phyloP scores from a whole-genome alignment of 495 filamentous ascomycete species.

The Pseudevernia furfuracea region DNA sequence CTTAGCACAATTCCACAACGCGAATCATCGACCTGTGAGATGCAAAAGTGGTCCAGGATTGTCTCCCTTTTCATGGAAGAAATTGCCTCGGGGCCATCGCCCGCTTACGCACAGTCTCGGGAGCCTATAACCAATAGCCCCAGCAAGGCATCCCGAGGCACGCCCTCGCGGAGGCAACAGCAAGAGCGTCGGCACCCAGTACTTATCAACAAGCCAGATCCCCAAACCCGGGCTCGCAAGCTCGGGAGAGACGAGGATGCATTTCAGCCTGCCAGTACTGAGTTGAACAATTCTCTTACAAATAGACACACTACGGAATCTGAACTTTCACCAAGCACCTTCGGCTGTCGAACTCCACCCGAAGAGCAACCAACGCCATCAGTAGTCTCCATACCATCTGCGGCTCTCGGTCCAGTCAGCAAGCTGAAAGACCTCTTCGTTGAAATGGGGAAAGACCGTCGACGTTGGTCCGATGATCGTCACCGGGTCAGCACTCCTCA shows the following conservation, averaged over 20 bases:
- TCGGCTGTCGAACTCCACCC: background rate
- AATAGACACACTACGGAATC: background rate
- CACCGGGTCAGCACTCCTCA: background rate
- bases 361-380: slow-evolving; percentile 1
- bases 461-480: slow-evolving; percentile 1
- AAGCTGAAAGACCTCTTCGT: background rate
- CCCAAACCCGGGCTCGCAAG: background rate
- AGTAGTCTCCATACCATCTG: background rate
- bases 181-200: background rate
- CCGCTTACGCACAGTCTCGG: background rate
- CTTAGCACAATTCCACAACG: background rate
- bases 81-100: background rate
- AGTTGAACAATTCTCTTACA: background rate
- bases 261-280: background rate
- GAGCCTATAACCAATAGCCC: background rate
- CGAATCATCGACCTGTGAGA: background rate
- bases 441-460: background rate
- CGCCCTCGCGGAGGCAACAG: background rate
- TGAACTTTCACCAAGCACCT: slow-evolving; percentile 1
- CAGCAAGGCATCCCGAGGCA: background rate
- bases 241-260: background rate
- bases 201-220: background rate
- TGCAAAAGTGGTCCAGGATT: background rate
- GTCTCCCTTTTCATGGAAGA: background rate
- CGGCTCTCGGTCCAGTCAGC: background rate